Conservation (phyloP, 768 basidiomycete genomes). For the Lactifluus hygrophoroides region DNA sequence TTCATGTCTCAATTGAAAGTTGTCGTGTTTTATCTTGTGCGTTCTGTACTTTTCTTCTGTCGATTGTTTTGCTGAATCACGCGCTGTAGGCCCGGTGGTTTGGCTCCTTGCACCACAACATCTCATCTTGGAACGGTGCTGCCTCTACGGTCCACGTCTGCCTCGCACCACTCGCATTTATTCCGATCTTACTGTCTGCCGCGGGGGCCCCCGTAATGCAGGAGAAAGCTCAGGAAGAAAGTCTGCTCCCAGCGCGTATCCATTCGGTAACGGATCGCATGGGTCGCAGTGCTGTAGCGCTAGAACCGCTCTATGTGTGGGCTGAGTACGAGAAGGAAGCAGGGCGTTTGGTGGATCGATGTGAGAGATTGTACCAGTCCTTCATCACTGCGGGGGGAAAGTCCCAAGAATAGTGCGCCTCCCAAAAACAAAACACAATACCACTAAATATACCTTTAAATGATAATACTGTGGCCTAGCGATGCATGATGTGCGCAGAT, state of each 20-base stretch:
- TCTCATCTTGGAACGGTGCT: constrained; percentile 54
- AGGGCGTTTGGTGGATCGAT: constrained; percentile 41
- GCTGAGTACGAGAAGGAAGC: constrained; percentile 40
- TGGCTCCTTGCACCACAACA: constrained; percentile 61
- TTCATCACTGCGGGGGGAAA: constrained; percentile 29
- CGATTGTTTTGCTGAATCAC: neutral
- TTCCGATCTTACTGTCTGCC: constrained; percentile 31
- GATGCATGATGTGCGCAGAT: neutral
- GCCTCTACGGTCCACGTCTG: constrained; percentile 57
- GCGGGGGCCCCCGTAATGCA: neutral
- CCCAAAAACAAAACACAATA: neutral
- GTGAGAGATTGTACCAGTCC: constrained; percentile 43
- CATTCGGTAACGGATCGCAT: constrained; percentile 48
- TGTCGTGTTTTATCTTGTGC: constrained; percentile 53
- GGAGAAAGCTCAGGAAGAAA: constrained; percentile 18
- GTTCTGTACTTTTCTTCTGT: constrained; percentile 24
- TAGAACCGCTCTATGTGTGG: constrained; percentile 43
- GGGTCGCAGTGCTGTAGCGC: constrained; percentile 47
- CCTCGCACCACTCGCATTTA: constrained; percentile 45
- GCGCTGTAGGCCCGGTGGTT: constrained; percentile 57
- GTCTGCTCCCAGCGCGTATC: constrained; percentile 37
- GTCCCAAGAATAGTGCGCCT: neutral
- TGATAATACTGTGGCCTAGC: neutral
- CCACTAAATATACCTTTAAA: neutral
- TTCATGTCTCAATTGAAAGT: constrained; percentile 43